Percentiles rank a stretch among this genome's conserved stretches.
These are phyloP conservation scores for Leccinum fuscescens DNA, from an alignment of 1,284 basidiomycete genomes.

Conservation along the genomic window DNA sequence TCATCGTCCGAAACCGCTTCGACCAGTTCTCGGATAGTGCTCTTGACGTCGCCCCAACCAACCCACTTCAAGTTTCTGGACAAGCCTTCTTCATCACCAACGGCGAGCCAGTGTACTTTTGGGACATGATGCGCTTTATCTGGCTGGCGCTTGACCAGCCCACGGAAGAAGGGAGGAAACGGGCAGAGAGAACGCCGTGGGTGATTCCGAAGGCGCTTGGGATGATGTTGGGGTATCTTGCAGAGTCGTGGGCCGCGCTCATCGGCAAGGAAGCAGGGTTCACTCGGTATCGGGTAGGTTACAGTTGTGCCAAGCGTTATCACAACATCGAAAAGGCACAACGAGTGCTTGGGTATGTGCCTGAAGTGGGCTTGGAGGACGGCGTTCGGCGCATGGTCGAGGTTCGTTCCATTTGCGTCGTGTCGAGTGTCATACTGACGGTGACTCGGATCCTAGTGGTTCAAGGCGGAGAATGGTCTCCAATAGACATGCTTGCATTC, in stretches of 20 bases:
- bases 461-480: conserved; percentile 32
- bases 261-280: conserved; percentile 84
- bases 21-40: conserved; percentile 64
- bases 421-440: conserved; percentile 6
- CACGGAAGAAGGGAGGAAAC: conserved; percentile 34
- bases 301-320: conserved; percentile 74
- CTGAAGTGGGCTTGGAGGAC: conserved; percentile 86
- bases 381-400: conserved; percentile 80
- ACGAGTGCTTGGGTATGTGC: conserved; percentile 90
- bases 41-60: conserved; percentile 48
- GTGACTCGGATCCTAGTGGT: conserved; percentile 17
- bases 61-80: conserved; percentile 80
- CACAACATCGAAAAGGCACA: conserved; percentile 97
- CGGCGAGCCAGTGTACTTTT: conserved; percentile 94
- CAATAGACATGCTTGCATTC: background rate
- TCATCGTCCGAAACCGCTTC: conserved; percentile 74
- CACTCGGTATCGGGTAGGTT: conserved; percentile 84
- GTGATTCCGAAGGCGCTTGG: conserved; percentile 69
- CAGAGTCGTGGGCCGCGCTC: conserved; percentile 77
- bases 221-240: conserved; percentile 65
- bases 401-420: conserved; percentile 35
- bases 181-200: conserved; percentile 41
- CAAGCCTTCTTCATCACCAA: conserved; percentile 98
- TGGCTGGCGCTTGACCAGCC: conserved; percentile 79
- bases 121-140: conserved; percentile 89